Percentiles rank a stretch among this genome's conserved stretches.
phyloP scores from a whole-genome alignment of 106 monocot species.

The Xerophyta viscosa region DNA sequence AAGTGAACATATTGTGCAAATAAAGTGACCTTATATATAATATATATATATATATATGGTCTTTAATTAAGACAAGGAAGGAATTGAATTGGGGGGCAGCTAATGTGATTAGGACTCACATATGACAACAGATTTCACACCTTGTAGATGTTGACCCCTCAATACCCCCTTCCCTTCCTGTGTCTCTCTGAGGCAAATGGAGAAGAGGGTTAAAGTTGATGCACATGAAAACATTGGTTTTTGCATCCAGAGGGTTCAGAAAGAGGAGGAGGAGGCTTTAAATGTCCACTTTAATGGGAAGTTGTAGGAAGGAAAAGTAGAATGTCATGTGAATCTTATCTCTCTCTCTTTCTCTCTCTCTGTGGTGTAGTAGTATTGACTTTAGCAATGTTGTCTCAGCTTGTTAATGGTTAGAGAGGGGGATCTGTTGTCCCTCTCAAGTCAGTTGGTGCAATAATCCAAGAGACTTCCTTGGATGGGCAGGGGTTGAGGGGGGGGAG shows the following conservation, averaged over 20 bases:
- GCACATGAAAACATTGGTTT: slow-evolving; percentile 18
- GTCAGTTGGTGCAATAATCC: slow-evolving; percentile 32
- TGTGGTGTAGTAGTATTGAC: slow-evolving; percentile 15
- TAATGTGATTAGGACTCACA: slow-evolving; percentile 26
- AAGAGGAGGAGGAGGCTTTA: slow-evolving; percentile 8
- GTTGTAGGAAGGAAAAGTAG: slow-evolving; percentile 23
- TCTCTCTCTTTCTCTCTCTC: slow-evolving; percentile 10
- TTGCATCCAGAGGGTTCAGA: slow-evolving; percentile 1
- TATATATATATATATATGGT: too few species aligned
- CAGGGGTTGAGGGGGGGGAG: slow-evolving; percentile 24
- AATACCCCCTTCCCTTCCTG: not conserved
- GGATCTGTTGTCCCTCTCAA: slow-evolving; percentile 39
- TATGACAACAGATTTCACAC: slow-evolving; percentile 19
- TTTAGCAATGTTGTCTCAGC: slow-evolving; percentile 26
- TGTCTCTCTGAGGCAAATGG: slow-evolving; percentile 6
- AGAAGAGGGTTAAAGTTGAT: slow-evolving; percentile 1
- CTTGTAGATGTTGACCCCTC: slow-evolving; percentile 47
- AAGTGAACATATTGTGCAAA: slow-evolving; percentile 3
- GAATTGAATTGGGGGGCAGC: slow-evolving; percentile 13
- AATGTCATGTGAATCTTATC: slow-evolving; percentile 15
- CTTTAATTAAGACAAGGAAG: too few species aligned
- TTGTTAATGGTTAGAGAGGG: not conserved
- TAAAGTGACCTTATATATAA: not conserved
- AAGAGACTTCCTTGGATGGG: slow-evolving; percentile 3
- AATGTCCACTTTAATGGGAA: slow-evolving; percentile 28